phyloP scores from a whole-genome alignment of 352 stramenopile genomes.

The Globisporangium viniferum region DNA sequence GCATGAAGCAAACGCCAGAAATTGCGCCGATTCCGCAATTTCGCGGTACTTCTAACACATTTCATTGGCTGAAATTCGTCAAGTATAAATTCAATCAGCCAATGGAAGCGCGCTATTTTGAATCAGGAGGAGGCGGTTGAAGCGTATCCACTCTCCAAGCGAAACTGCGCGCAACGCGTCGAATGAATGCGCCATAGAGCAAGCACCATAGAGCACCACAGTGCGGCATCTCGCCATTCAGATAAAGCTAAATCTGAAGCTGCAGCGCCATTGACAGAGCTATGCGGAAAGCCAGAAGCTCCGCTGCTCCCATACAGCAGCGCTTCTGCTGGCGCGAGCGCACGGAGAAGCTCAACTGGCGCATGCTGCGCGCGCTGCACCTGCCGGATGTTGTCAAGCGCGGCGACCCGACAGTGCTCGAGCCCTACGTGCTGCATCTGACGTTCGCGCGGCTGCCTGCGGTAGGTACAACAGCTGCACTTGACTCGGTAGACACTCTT shows the following conservation, averaged over 20 bases:
- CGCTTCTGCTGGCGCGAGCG: conserved; percentile 79
- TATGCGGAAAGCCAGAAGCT: not conserved
- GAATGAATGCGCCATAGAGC: not conserved
- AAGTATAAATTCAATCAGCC: not conserved
- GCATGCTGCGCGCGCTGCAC: conserved; percentile 47
- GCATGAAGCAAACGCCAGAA: not conserved
- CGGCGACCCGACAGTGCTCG: conserved; percentile 54
- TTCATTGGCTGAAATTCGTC: conserved; percentile 1
- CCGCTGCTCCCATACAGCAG: conserved; percentile 7
- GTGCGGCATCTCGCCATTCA: not conserved
- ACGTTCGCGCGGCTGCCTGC: conserved; percentile 63
- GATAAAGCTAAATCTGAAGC: not conserved
- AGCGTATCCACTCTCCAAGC: conserved; percentile 10
- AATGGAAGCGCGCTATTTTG: conserved; percentile 1
- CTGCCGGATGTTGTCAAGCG: conserved; percentile 44
- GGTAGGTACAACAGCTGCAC: not conserved
- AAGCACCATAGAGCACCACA: not conserved
- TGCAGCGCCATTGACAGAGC: not conserved
- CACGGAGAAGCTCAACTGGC: conserved; percentile 73
- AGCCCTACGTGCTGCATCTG: conserved; percentile 69
- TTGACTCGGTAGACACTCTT: not conserved
- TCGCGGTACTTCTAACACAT: not conserved
- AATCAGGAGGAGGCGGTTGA: conserved; percentile 13
- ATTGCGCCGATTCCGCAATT: conserved; percentile 2
- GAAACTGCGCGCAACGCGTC: not conserved